Base-by-base conservation (phyloP, 805 yeast genomes). In the Cephaloascus fragrans region DNA sequence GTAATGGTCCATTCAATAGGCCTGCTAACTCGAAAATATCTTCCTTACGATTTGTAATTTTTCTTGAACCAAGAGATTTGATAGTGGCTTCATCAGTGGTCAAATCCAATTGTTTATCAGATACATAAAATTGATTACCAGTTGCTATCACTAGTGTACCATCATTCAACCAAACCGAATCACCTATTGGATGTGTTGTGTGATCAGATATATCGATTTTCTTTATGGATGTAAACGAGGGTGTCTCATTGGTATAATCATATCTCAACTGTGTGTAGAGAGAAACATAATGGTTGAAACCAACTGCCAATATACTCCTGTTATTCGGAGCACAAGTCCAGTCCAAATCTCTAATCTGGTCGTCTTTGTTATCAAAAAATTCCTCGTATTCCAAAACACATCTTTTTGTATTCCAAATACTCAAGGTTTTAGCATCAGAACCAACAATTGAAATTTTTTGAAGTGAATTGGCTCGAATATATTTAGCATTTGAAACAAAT, bases 91-190 rank as follows among this genome's bases (percentile, higher is more conserved):
- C 60, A 50, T 79, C 83, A 15, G 60, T 52, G 5, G 41, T 39
- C 16, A 73, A 52, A 52, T 84, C 83, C 26, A 87, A 56, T 3
- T 64, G 52, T 49, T 83, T 80, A 52, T 87, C 95, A 42, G 84
- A 84, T 28, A 89, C 69, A 49, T 84, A 88, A 36, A 89, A 70
- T 53, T 89, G 97, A 56, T 89, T 89, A 0, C 97, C 97, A 14
- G 90, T 69, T 3, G 93, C 96, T 41, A 86, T 76, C 1, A 84
- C 89, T 39, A 89, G 68, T 15, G 78, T 72, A 1, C 94, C 95
- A 49, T 80, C 77, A 36, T 73, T 69, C 45, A 90, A 63, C 97
- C 97, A 90, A 12, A 83, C 67, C 14, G 94, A 82, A 54, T 89
- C 97, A 5, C 96, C 96, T 42, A 89, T 87, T 14, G 67, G 67